Percentiles rank a stretch among this genome's conserved stretches.
Conservation (phyloP, 176 grass and related monocot species). For the Musa acuminata region DNA sequence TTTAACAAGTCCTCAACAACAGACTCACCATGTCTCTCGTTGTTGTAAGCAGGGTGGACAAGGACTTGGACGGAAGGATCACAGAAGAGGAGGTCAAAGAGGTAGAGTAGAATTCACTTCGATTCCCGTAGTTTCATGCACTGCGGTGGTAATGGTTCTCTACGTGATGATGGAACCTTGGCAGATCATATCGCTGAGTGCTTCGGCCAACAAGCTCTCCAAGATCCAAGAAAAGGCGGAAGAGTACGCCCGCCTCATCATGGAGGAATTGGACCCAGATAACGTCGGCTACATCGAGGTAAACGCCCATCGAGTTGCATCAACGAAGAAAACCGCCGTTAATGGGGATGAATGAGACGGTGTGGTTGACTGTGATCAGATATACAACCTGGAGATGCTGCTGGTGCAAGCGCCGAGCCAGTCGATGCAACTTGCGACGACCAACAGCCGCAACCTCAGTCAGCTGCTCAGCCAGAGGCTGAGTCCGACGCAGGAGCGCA, state of each 20-base stretch:
- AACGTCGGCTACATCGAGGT: constrained; percentile 11
- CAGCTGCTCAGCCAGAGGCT: constrained; percentile 21
- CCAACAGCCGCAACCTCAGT: constrained; percentile 11
- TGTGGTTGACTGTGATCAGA: neutral
- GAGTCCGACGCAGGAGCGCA: neutral
- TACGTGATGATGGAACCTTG: neutral
- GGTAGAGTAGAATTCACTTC: constrained; percentile 25
- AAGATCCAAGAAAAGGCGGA: constrained; percentile 5
- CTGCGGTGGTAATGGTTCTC: too few relatives aligned
- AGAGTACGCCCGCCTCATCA: constrained; percentile 1
- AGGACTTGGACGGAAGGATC: constrained; percentile 82
- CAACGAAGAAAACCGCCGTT: neutral
- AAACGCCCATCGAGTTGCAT: neutral
- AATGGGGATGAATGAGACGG: neutral
- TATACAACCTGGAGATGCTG: constrained; percentile 20
- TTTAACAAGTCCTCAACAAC: neutral
- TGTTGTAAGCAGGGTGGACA: constrained; percentile 53
- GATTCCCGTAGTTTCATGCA: too few relatives aligned
- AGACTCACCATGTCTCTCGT: neutral
- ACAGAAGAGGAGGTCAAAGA: constrained; percentile 86
- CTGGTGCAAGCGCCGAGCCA: constrained; percentile 8
- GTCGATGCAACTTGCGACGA: neutral
- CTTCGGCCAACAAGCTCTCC: constrained; percentile 10
- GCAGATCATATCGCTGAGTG: constrained; percentile 3
- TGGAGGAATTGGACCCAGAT: constrained; percentile 7